These are phyloP conservation scores for Colletotrichum sp. DNA, from an alignment of 2,329 filamentous ascomycete genomes.

Conservation along the genomic window DNA sequence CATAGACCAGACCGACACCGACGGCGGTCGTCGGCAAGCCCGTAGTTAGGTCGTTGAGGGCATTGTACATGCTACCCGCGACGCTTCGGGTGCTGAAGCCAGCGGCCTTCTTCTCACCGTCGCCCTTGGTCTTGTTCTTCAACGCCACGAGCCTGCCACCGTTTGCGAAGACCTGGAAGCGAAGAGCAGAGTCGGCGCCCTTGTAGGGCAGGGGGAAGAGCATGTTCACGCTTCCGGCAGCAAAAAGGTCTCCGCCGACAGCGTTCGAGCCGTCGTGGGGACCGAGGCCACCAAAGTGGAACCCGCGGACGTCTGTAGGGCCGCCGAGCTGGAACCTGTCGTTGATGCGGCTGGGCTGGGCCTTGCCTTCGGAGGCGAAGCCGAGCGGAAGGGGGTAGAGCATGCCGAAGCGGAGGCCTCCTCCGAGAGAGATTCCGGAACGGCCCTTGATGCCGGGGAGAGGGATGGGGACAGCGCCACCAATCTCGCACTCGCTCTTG, in stretches of 20 bases:
- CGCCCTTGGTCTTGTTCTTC: slow-evolving; percentile 58
- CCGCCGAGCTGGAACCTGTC: slow-evolving; percentile 96
- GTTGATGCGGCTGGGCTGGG: slow-evolving; percentile 80
- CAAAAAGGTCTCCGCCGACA: slow-evolving; percentile 90
- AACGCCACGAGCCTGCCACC: slow-evolving; percentile 85
- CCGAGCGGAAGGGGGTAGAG: slow-evolving; percentile 81
- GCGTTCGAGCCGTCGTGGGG: slow-evolving; percentile 86
- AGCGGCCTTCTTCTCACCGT: slow-evolving; percentile 37
- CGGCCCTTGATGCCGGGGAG: slow-evolving; percentile 71
- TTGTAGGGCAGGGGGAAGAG: slow-evolving; percentile 84
- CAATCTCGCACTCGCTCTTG: slow-evolving; percentile 87
- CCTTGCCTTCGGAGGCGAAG: slow-evolving; percentile 52
- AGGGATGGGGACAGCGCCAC: slow-evolving; percentile 75
- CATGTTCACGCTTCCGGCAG: slow-evolving; percentile 85
- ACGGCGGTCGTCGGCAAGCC: slow-evolving; percentile 86
- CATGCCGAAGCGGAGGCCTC: slow-evolving; percentile 80
- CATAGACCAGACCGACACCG: slow-evolving; percentile 91
- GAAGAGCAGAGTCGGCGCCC: slow-evolving; percentile 82
- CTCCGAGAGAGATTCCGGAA: slow-evolving; percentile 83
- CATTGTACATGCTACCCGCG: slow-evolving; percentile 58
- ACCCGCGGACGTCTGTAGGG: slow-evolving; percentile 92
- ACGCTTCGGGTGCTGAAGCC: slow-evolving; percentile 50
- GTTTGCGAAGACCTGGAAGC: slow-evolving; percentile 91
- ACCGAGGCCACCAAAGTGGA: slow-evolving; percentile 87
- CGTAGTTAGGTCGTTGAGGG: slow-evolving; percentile 73